These are phyloP conservation scores for Ganoderma sinense DNA, from an alignment of 1,284 basidiomycete species.

Conservation along the genomic window DNA sequence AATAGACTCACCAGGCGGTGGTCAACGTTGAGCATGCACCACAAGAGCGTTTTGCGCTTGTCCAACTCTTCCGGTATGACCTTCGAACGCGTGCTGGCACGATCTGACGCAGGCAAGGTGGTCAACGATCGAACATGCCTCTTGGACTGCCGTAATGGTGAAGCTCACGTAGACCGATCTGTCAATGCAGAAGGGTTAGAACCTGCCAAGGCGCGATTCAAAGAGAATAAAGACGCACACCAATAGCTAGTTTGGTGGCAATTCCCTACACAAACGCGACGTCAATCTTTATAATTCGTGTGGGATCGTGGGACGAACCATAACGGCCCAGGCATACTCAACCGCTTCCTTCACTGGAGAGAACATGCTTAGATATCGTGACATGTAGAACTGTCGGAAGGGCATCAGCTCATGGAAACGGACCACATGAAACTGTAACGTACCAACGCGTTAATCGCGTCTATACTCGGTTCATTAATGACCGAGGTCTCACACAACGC, in stretches of 20 bases:
- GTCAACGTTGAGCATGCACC: slow-evolving; percentile 64
- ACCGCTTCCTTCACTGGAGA: slow-evolving; percentile 72
- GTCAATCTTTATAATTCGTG: background rate
- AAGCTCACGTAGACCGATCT: slow-evolving; percentile 67
- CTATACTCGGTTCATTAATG: slow-evolving; percentile 70
- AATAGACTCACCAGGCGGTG: slow-evolving; percentile 51
- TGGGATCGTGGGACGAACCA: slow-evolving; percentile 53
- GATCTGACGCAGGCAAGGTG: slow-evolving; percentile 49
- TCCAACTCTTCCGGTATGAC: slow-evolving; percentile 60
- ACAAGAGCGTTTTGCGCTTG: slow-evolving; percentile 61
- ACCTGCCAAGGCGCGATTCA: slow-evolving; percentile 14
- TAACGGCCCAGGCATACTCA: slow-evolving; percentile 73
- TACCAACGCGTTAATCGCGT: slow-evolving; percentile 70
- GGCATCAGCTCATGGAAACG: slow-evolving; percentile 6
- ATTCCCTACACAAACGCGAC: slow-evolving; percentile 35
- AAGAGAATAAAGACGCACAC: slow-evolving; percentile 49
- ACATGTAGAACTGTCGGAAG: slow-evolving; percentile 68
- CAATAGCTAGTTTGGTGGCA: slow-evolving; percentile 50
- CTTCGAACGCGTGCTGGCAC: slow-evolving; percentile 62
- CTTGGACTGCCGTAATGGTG: background rate
- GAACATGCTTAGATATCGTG: slow-evolving; percentile 74
- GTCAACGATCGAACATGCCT: slow-evolving; percentile 12
- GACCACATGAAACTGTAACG: slow-evolving; percentile 37
- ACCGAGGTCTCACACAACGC: slow-evolving; percentile 67
- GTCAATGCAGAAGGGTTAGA: slow-evolving; percentile 26